These are phyloP conservation scores for Maudiozyma bulderi DNA, from an alignment of 805 yeast genomes.

Conservation along the genomic window DNA sequence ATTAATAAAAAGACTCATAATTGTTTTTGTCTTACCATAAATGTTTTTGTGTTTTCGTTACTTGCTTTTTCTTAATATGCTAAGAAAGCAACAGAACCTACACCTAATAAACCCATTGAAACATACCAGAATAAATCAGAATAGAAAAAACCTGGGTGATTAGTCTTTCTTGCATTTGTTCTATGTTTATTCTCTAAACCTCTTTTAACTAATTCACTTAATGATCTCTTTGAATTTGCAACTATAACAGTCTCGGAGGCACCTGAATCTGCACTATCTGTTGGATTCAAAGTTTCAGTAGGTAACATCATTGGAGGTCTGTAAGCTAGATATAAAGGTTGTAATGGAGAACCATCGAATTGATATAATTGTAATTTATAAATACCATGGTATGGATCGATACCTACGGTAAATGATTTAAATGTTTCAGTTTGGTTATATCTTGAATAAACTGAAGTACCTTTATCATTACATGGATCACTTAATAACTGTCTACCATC, in stretches of 20 bases:
- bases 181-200: slow-evolving; percentile 69
- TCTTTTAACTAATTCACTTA: slow-evolving; percentile 47
- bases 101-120: slow-evolving; percentile 18
- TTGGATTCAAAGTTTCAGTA: slow-evolving; percentile 83
- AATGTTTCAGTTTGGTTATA: slow-evolving; percentile 61
- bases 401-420: slow-evolving; percentile 44
- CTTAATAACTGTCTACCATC: slow-evolving; percentile 90
- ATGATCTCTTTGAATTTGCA: slow-evolving; percentile 29
- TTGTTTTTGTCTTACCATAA: too few relatives aligned
- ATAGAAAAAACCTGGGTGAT: slow-evolving; percentile 6
- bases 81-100: slow-evolving; percentile 23
- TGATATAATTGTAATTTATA: slow-evolving; percentile 63
- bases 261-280: slow-evolving; percentile 31
- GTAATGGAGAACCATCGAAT: slow-evolving; percentile 70
- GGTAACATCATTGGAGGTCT: slow-evolving; percentile 96
- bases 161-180: slow-evolving; percentile 50
- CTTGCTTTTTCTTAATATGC: slow-evolving; percentile 6
- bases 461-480: slow-evolving; percentile 69
- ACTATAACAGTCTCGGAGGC: slow-evolving; percentile 12
- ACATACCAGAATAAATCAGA: slow-evolving; percentile 20
- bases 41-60: too few relatives aligned
- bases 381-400: slow-evolving; percentile 80
- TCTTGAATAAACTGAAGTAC: slow-evolving; percentile 55
- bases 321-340: slow-evolving; percentile 86
- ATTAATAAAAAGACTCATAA: too few relatives aligned